Evolutionary conservation across 768 basidiomycete species (phyloP).

Genomic region (Sutorius australiensis): DNA sequence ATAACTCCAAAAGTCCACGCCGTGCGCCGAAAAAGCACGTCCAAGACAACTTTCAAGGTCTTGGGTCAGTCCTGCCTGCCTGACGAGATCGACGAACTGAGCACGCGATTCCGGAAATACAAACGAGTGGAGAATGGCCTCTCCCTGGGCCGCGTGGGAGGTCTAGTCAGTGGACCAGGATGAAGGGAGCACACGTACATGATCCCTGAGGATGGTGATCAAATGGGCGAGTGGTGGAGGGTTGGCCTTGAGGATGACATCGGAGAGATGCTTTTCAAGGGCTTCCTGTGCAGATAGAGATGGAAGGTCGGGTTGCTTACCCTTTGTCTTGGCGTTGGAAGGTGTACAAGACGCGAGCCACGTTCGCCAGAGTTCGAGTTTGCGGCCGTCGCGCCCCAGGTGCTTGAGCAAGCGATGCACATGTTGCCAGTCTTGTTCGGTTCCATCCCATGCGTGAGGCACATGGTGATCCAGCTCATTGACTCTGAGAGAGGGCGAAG

Average conservation of each 20-base stretch:
- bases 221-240: conserved; percentile 42
- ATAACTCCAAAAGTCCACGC: conserved; percentile 73
- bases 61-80: conserved; percentile 40
- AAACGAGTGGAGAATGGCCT: conserved; percentile 54
- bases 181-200: conserved; percentile 46
- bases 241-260: conserved; percentile 7
- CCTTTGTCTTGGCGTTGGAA: conserved; percentile 32
- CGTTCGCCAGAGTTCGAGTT: conserved; percentile 68
- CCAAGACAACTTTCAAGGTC: conserved; percentile 25
- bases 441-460: conserved; percentile 53
- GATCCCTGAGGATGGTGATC: conserved; percentile 46
- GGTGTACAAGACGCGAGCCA: conserved; percentile 54
- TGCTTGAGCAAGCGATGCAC: conserved; percentile 50
- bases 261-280: conserved; percentile 10
- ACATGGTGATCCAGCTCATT: conserved; percentile 17
- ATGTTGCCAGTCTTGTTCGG: conserved; percentile 58
- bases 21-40: conserved; percentile 31
- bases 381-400: conserved; percentile 64
- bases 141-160: conserved; percentile 39
- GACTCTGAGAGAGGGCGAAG: conserved; percentile 10
- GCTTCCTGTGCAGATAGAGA: conserved; percentile 1
- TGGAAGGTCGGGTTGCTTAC: conserved; percentile 40
- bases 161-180: conserved; percentile 8
- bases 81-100: conserved; percentile 56
- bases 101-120: conserved; percentile 75